Evolutionary conservation across 441 rosid species (phyloP), one percentile per base, ranked within the genome.

Genomic region (Jatropha multifida): DNA sequence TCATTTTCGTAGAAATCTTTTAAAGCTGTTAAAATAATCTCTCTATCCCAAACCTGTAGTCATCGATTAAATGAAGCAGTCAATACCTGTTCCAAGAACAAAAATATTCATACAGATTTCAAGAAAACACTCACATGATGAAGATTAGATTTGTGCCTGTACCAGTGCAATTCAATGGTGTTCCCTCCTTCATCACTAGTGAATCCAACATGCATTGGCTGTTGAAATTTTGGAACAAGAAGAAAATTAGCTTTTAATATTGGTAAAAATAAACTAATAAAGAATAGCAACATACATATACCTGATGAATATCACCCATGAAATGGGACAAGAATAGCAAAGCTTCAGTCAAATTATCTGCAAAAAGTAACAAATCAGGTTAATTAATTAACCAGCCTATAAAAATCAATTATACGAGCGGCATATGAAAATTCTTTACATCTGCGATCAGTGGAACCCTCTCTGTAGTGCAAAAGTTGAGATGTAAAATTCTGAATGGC

Each of bases 261-360:
- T 62, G 4, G 59, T 48, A 4, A 0, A 12, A 54, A 65, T 7
- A 68, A 38, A 32, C 3, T 15, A 52, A 6, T 6, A 51, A 60
- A 42, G 4, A 37, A 1, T 58, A 4, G 40, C 6, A 42, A 14
- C 17, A 13, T 54, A 42, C 38, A 54, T 12, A 66, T 80, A 92
- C 96, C 97, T 94, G 97, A 79, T 93, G 96, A 74, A 94, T 83
- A 78, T 93, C 99, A 77, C 98, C 98, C 93, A 92, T 88, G 87
- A 94, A 94, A 77, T 94, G 97, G 37, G 98, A 91, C 79, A 93
- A 83, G 85, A 94, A 94, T 74, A 94, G 67, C 73, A 93, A 83
- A 61, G 99, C 96, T 81, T 94, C 99, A 0, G 99, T 94, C 91
- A 94, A 85, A 77, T 93, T 94, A 86, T 93, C 99, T 94, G 84